phyloP scores from a whole-genome alignment of 352 stramenopile species.

The Pythium brassicae region DNA sequence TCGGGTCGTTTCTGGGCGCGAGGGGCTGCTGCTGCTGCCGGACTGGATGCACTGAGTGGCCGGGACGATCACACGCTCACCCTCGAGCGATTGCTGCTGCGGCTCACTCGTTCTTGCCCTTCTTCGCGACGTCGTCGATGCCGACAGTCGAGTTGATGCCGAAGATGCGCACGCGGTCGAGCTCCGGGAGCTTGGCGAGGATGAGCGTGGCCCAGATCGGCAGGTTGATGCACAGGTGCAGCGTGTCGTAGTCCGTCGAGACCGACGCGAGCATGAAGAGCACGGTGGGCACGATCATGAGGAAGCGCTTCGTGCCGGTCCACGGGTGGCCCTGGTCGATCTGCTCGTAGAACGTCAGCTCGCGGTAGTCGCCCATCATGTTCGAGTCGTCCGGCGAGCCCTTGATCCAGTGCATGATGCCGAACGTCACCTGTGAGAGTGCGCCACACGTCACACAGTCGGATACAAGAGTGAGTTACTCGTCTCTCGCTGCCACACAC shows the following conservation, averaged over 20 bases:
- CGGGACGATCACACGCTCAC: no score
- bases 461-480: background rate
- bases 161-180: constrained; percentile 94
- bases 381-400: constrained; percentile 91
- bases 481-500: background rate
- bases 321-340: constrained; percentile 90
- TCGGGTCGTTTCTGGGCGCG: background rate
- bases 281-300: constrained; percentile 92
- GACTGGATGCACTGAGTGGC: no score
- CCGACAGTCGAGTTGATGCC: constrained; percentile 95
- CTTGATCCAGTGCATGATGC: constrained; percentile 96
- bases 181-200: constrained; percentile 90
- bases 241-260: constrained; percentile 87
- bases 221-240: constrained; percentile 88
- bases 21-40: constrained; percentile 1
- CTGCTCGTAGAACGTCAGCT: constrained; percentile 96
- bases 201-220: constrained; percentile 90
- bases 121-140: constrained; percentile 85
- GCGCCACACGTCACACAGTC: constrained; percentile 1
- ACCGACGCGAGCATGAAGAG: constrained; percentile 85
- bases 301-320: constrained; percentile 92
- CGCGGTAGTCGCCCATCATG: constrained; percentile 89
- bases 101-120: constrained; percentile 46
- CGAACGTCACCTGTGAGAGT: constrained; percentile 75
- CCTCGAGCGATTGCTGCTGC: no score